These are phyloP conservation scores for Wickerhamiella alocasiicola DNA, from an alignment of 805 yeast species.

Conservation along the genomic window DNA sequence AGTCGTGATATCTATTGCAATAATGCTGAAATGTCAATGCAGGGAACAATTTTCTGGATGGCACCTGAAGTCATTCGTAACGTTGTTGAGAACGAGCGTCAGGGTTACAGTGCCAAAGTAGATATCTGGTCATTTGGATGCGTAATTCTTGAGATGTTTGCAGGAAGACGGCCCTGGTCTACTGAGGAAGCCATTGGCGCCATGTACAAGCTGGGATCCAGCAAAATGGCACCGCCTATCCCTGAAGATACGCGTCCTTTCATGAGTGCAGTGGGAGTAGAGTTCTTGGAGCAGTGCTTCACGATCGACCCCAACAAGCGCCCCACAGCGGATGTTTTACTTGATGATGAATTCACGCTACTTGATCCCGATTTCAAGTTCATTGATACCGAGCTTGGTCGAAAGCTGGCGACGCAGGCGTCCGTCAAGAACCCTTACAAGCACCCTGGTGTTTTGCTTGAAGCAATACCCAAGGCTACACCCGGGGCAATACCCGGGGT, in stretches of 20 bases:
- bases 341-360: conserved; percentile 16
- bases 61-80: conserved; percentile 97
- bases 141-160: conserved; percentile 94
- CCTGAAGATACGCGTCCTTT: conserved; percentile 69
- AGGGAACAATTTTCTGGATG: conserved; percentile 99
- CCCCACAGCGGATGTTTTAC: conserved; percentile 58
- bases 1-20: conserved; percentile 77
- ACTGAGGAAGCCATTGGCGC: conserved; percentile 92
- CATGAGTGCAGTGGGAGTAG: conserved; percentile 52
- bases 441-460: too few relatives aligned
- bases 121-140: conserved; percentile 99
- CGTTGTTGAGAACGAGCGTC: conserved; percentile 54
- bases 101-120: conserved; percentile 93
- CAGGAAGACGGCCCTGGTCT: conserved; percentile 96
- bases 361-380: conserved; percentile 15
- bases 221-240: conserved; percentile 87
- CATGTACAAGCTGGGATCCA: conserved; percentile 72
- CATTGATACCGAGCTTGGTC: conserved; percentile 18
- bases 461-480: too few relatives aligned
- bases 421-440: too few relatives aligned
- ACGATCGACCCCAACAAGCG: conserved; percentile 64
- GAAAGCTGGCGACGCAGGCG: conserved; percentile 1
- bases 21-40: conserved; percentile 94
- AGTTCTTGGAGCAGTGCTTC: conserved; percentile 68
- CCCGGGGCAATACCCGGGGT: too few relatives aligned